Evolutionary conservation across 768 basidiomycete species (phyloP), one percentile per base, ranked within the genome.

Genomic region (Termitomyces eurrhizus): DNA sequence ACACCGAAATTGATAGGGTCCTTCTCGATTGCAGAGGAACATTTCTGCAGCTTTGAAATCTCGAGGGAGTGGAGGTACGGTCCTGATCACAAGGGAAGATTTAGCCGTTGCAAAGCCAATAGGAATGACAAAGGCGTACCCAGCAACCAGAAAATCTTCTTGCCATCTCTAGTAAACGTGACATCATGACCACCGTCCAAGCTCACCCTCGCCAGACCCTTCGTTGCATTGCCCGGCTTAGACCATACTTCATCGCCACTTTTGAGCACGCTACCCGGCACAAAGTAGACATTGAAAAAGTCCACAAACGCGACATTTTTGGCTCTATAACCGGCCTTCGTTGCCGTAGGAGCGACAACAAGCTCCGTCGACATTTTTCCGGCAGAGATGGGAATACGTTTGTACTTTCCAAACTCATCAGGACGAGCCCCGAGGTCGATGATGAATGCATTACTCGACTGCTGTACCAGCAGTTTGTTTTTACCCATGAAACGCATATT

Each of bases 121-220:
- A 5, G 54, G 7, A 21, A 37, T 29, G 51, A 52, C 55, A 39
- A 44, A 9, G 24, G 14, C 77, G 49, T 68, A 88, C 89, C 89
- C 35, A 91, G 77, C 71, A 91, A 82, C 89, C 89, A 91, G 62
- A 89, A 88, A 37, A 90, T 58, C 36, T 75, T 84, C 57, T 78
- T 82, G 18, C 89, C 89, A 67, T 90, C 85, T 12, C 79, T 67
- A 37, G 82, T 87, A 75, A 82, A 86, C 2, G 83, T 78, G 41
- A 90, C 68, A 67, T 87, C 86, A 65, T 91, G 89, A 0, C 88
- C 89, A 18, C 89, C 89, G 69, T 90, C 88, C 64, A 88, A 66
- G 65, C 89, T 90, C 60, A 90, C 60, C 37, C 89, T 79, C 4
- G 79, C 79, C 58, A 90, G 68, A 2, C 83, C 84, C 33, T 76